Conservation (phyloP, 192 early-diverging fungal species). For the Kickxella alabastrina region DNA sequence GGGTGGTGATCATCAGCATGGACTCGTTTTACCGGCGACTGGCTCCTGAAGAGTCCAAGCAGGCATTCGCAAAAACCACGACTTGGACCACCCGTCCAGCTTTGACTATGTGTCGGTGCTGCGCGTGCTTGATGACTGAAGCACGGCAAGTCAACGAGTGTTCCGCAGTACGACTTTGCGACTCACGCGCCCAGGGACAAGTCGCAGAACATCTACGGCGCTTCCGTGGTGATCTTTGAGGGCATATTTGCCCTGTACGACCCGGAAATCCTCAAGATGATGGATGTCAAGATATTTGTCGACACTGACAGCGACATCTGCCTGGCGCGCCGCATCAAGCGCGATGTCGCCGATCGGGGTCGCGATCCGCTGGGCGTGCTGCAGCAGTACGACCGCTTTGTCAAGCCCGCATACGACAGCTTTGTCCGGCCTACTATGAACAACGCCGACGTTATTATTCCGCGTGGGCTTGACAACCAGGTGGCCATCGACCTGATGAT, state of each 20-base stretch:
- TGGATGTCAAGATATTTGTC: constrained; percentile 90
- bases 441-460: constrained; percentile 91
- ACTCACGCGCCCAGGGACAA: constrained; percentile 73
- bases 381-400: constrained; percentile 86
- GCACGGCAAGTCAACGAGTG: constrained; percentile 68
- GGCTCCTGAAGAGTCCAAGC: constrained; percentile 65
- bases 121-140: constrained; percentile 72
- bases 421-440: constrained; percentile 90
- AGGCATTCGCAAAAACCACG: constrained; percentile 68
- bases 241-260: constrained; percentile 97
- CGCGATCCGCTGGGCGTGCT: constrained; percentile 84
- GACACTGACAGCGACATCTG: constrained; percentile 94
- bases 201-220: constrained; percentile 78
- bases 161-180: constrained; percentile 90
- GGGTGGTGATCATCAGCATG: constrained; percentile 91
- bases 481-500: constrained; percentile 90
- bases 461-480: constrained; percentile 84
- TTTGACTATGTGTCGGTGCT: constrained; percentile 80
- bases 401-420: constrained; percentile 92
- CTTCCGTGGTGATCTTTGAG: constrained; percentile 95
- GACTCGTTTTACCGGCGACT: constrained; percentile 93
- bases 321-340: constrained; percentile 78
- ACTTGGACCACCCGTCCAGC: constrained; percentile 91
- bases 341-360: constrained; percentile 87
- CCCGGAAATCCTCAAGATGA: constrained; percentile 68